Evolutionary conservation across 176 grass and related monocot genomes (phyloP).

Genomic region (Musa troglodytarum): DNA sequence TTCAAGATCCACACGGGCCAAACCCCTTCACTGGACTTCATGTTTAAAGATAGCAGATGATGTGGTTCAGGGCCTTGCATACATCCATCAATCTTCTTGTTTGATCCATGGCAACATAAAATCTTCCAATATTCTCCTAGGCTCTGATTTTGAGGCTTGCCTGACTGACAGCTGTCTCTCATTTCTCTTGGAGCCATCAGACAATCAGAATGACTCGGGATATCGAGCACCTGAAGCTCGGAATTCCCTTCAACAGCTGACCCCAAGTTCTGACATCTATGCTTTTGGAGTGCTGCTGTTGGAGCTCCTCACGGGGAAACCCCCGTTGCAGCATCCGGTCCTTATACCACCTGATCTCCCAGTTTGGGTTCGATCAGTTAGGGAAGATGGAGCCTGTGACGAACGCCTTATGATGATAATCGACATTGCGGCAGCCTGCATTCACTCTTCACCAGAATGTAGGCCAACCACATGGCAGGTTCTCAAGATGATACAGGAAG

Average conservation of each 20-base stretch:
- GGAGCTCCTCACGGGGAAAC: slow-evolving; percentile 76
- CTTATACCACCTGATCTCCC: slow-evolving; percentile 55
- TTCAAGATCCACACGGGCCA: slow-evolving; percentile 73
- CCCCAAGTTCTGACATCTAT: slow-evolving; percentile 94
- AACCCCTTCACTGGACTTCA: slow-evolving; percentile 96
- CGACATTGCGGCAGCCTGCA: slow-evolving; percentile 57
- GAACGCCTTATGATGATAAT: slow-evolving; percentile 74
- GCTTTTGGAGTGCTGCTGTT: slow-evolving; percentile 80
- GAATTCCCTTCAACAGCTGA: slow-evolving; percentile 64
- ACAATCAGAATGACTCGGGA: slow-evolving; percentile 40
- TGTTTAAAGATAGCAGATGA: slow-evolving; percentile 99
- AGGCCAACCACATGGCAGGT: slow-evolving; percentile 90
- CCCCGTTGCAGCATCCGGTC: slow-evolving; percentile 58
- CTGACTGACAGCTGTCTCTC: slow-evolving; percentile 83
- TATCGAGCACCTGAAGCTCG: slow-evolving; percentile 85
- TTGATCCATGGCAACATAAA: slow-evolving; percentile 94
- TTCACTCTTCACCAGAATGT: slow-evolving; percentile 55
- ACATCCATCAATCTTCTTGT: slow-evolving; percentile 90
- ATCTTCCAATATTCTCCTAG: slow-evolving; percentile 74
- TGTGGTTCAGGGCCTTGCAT: slow-evolving; percentile 68
- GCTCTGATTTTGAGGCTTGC: slow-evolving; percentile 90
- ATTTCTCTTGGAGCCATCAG: slow-evolving; percentile 77
- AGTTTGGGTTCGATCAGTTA: slow-evolving; percentile 47
- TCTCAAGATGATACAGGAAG: slow-evolving; percentile 97
- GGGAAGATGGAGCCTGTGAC: slow-evolving; percentile 47